Evolutionary conservation across 192 early-diverging fungal genomes (phyloP).

Genomic region (Coemansia sp.): DNA sequence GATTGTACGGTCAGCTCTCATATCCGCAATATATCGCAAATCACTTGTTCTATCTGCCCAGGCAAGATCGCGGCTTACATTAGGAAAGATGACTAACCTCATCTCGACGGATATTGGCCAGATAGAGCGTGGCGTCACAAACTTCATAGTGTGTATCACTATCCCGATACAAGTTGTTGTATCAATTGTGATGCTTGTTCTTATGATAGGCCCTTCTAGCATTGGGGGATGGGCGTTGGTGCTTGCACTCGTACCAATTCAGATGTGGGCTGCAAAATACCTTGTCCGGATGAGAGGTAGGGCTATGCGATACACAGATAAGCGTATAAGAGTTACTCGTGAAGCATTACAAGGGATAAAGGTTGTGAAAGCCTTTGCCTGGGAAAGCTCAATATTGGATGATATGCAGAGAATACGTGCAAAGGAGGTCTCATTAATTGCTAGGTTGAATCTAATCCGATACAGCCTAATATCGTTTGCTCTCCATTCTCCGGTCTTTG

Average conservation of each 20-base stretch:
- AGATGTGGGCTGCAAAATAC: constrained; percentile 46
- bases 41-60: constrained; percentile 56
- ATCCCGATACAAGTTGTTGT: constrained; percentile 43
- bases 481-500: constrained; percentile 43
- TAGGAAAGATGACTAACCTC: constrained; percentile 38
- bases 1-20: constrained; percentile 49
- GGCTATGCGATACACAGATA: constrained; percentile 39
- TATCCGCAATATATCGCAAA: constrained; percentile 61
- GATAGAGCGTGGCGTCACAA: constrained; percentile 45
- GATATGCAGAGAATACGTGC: constrained; percentile 28
- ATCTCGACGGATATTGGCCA: constrained; percentile 48
- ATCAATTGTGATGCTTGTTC: constrained; percentile 32
- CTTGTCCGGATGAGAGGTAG: constrained; percentile 26
- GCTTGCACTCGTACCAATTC: constrained; percentile 40
- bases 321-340: constrained; percentile 45
- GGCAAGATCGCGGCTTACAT: constrained; percentile 37
- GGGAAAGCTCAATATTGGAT: constrained; percentile 47
- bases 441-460: constrained; percentile 30
- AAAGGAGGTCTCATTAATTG: constrained; percentile 36
- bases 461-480: constrained; percentile 44
- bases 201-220: constrained; percentile 41
- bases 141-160: constrained; percentile 40
- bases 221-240: constrained; percentile 39
- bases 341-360: constrained; percentile 62
- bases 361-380: constrained; percentile 70